A percentile compares a stretch with the other conserved stretches of the same genome.
phyloP scores from a whole-genome alignment of 768 basidiomycete species.

The Mycena galopus region DNA sequence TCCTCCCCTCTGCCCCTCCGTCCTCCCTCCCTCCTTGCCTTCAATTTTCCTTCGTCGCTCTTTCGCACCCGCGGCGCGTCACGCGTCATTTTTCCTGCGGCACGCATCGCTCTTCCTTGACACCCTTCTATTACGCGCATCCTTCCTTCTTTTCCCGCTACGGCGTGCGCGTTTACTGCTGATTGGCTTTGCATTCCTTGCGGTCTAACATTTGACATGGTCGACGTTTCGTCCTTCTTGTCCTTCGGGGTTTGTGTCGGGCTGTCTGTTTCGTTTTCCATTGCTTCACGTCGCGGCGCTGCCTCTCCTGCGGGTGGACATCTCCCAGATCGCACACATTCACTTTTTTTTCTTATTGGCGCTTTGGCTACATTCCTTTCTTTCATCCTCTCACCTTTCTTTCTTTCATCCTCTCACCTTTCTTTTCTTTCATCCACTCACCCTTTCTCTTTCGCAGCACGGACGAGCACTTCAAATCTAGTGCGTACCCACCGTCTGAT shows the following conservation, averaged over 20 bases:
- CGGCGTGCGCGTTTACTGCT: neutral
- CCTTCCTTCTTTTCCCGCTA: neutral
- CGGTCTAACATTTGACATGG: neutral
- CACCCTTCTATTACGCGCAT: conserved; percentile 5
- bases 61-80: neutral
- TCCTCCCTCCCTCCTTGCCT: neutral
- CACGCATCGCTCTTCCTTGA: conserved; percentile 1
- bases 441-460: conserved; percentile 54
- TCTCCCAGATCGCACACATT: no score
- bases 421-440: neutral
- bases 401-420: no score
- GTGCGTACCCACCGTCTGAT: no score
- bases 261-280: no score
- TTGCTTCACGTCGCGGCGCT: neutral
- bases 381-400: no score
- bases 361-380: neutral
- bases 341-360: neutral
- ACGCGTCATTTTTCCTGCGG: conserved; percentile 1
- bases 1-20: neutral
- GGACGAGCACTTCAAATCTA: conserved; percentile 83
- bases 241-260: no score
- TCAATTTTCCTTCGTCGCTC: neutral
- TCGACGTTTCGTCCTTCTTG: no score
- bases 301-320: no score
- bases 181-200: no score